A percentile compares a stretch with the other conserved stretches of the same genome.
These are phyloP conservation scores for Xylaria castorea DNA, from an alignment of 495 filamentous ascomycete genomes.

Conservation along the genomic window DNA sequence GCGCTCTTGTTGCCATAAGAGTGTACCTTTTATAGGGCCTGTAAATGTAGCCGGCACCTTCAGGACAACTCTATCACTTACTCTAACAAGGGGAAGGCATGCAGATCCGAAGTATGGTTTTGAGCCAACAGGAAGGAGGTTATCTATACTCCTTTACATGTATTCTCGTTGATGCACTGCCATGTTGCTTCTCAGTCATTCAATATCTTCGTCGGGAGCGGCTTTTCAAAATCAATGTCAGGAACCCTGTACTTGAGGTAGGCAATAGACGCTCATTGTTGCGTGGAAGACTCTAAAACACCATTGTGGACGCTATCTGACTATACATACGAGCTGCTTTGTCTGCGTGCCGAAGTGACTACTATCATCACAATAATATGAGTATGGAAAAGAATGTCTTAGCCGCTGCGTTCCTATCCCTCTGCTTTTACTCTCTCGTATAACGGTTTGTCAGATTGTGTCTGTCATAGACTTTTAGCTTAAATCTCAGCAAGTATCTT, in stretches of 20 bases:
- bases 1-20: not conserved
- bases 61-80: not conserved
- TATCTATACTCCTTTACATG: not conserved
- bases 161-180: not conserved
- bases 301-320: too few relatives aligned
- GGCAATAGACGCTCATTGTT: too few relatives aligned
- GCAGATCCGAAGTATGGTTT: not conserved
- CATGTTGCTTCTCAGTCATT: not conserved
- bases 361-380: not conserved
- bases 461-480: too few relatives aligned
- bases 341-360: too few relatives aligned
- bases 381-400: not conserved
- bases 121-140: not conserved
- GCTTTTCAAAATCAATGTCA: not conserved
- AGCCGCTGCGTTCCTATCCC: not conserved
- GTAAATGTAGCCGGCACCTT: not conserved
- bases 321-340: too few relatives aligned
- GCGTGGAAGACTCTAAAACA: too few relatives aligned
- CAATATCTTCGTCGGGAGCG: not conserved
- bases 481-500: not conserved
- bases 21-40: not conserved
- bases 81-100: not conserved
- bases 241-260: not conserved
- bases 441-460: not conserved
- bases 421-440: not conserved